These are phyloP conservation scores for Candida sithepensis DNA, from an alignment of 805 yeast species.

Conservation along the genomic window DNA sequence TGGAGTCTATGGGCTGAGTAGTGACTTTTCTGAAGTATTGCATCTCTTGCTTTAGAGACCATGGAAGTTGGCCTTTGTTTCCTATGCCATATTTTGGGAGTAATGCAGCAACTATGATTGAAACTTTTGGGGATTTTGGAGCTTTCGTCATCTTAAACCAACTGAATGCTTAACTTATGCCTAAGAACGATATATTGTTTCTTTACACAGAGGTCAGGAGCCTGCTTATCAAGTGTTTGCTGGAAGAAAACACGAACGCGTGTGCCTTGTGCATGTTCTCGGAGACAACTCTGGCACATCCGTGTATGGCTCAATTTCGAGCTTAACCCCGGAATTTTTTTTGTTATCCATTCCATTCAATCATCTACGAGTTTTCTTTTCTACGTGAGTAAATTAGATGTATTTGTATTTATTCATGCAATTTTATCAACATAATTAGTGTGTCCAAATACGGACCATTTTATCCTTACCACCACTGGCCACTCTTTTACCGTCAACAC, in stretches of 20 bases:
- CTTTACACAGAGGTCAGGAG: too few relatives aligned
- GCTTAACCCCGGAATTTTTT: not conserved
- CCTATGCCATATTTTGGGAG: conserved; percentile 85
- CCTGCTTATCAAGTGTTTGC: too few relatives aligned
- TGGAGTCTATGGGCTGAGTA: conserved; percentile 32
- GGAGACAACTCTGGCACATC: not conserved
- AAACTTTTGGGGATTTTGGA: conserved; percentile 36
- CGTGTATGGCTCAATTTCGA: not conserved
- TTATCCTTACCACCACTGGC: conserved; percentile 99
- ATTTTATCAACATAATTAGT: conserved; percentile 31
- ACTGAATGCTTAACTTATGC: too few relatives aligned
- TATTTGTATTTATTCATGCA: not conserved
- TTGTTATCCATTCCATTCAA: too few relatives aligned
- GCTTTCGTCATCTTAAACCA: not conserved
- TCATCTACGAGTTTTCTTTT: too few relatives aligned
- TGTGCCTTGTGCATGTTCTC: too few relatives aligned
- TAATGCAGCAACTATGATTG: conserved; percentile 83
- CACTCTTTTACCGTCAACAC: conserved; percentile 87
- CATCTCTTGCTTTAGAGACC: conserved; percentile 85
- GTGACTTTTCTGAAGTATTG: conserved; percentile 80
- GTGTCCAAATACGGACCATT: conserved; percentile 92
- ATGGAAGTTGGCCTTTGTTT: conserved; percentile 73
- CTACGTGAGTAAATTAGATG: too few relatives aligned
- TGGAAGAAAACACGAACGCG: too few relatives aligned
- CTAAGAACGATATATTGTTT: too few relatives aligned